phyloP scores from a whole-genome alignment of 768 basidiomycete species.

The Mycena venus region DNA sequence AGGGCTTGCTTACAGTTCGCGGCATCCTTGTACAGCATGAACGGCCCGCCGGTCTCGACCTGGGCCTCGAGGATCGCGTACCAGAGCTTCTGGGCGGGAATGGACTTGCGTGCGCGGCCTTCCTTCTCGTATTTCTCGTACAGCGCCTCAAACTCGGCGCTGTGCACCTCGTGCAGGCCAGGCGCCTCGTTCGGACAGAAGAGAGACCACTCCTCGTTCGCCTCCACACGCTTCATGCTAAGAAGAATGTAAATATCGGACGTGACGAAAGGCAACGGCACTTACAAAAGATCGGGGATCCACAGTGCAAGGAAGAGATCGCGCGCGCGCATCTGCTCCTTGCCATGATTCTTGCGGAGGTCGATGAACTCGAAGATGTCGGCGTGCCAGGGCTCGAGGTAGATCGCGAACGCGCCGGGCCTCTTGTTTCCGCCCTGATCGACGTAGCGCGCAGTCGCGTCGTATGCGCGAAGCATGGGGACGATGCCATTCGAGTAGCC shows the following conservation, averaged over 20 bases:
- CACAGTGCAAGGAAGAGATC: constrained; percentile 99
- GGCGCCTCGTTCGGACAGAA: constrained; percentile 99
- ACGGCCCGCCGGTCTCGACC: constrained; percentile 97
- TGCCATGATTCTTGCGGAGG: constrained; percentile 98
- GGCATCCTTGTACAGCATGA: constrained; percentile 99
- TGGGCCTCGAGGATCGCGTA: constrained; percentile 97
- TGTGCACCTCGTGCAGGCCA: constrained; percentile 88
- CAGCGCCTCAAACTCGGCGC: constrained; percentile 89
- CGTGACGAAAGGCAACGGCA: not conserved
- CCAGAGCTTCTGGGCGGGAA: constrained; percentile 98
- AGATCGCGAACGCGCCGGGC: constrained; percentile 98
- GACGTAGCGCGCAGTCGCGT: constrained; percentile 98
- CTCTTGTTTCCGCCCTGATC: constrained; percentile 99
- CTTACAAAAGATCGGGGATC: constrained; percentile 97
- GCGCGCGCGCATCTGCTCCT: constrained; percentile 96
- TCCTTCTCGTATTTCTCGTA: constrained; percentile 92
- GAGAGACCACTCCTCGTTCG: constrained; percentile 91
- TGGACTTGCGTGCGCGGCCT: constrained; percentile 85
- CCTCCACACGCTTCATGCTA: constrained; percentile 98
- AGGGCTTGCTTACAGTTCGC: constrained; percentile 74
- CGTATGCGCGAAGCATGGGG: constrained; percentile 98
- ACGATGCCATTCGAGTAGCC: constrained; percentile 99
- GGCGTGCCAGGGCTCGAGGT: constrained; percentile 99
- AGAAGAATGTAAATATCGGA: not conserved
- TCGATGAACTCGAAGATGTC: constrained; percentile 99